Evolutionary conservation across 192 early-diverging fungal genomes (phyloP).

Genomic region (Kickxella alabastrina): DNA sequence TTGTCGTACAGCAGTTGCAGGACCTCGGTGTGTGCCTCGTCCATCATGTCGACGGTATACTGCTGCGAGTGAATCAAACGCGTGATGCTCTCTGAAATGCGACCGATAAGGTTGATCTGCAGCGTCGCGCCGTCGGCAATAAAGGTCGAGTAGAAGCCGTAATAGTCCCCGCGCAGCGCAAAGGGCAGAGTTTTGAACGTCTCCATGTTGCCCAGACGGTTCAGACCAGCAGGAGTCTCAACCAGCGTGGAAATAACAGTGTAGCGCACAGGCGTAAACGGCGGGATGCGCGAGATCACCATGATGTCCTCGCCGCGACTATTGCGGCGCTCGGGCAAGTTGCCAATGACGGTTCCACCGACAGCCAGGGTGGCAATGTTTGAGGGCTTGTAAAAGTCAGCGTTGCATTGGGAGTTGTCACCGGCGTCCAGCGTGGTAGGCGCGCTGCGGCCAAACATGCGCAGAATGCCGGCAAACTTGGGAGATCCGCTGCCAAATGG

Average conservation of each 20-base stretch:
- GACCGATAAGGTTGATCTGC: constrained; percentile 50
- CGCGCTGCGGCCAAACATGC: background rate
- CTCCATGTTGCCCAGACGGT: constrained; percentile 42
- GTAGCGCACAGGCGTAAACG: constrained; percentile 49
- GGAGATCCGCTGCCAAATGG: background rate
- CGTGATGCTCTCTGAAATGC: constrained; percentile 46
- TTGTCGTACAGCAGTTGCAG: constrained; percentile 56
- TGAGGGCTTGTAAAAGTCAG: constrained; percentile 26
- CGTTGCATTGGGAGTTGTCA: background rate
- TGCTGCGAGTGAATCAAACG: constrained; percentile 44
- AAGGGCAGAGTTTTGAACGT: constrained; percentile 51
- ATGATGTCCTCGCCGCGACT: constrained; percentile 51
- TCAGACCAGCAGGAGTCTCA: constrained; percentile 47
- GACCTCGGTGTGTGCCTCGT: constrained; percentile 53
- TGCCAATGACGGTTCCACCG: constrained; percentile 45
- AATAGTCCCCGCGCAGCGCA: constrained; percentile 50
- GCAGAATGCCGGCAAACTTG: constrained; percentile 3
- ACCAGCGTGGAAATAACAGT: constrained; percentile 42
- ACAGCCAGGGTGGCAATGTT: constrained; percentile 41
- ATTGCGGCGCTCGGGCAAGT: constrained; percentile 46
- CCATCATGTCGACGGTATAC: constrained; percentile 56
- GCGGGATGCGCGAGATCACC: constrained; percentile 48
- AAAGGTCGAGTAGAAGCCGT: constrained; percentile 53
- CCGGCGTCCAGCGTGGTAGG: background rate
- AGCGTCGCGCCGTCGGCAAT: constrained; percentile 51